A percentile compares a stretch with the other conserved stretches of the same genome.
Conservation (phyloP, 371 early-diverging fungal species). For the Paraphysoderma sedebokerense region DNA sequence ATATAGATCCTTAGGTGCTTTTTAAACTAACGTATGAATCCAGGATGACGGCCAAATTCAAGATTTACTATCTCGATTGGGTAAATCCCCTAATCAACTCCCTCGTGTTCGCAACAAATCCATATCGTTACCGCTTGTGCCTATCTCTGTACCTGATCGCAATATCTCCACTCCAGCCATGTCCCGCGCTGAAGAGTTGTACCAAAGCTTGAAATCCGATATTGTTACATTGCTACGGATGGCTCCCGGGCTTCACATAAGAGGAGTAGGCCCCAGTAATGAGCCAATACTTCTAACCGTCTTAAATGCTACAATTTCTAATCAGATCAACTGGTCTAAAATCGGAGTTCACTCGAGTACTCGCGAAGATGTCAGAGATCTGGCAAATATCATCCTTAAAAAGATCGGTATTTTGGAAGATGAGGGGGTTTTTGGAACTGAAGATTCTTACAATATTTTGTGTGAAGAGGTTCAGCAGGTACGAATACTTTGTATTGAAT, state of each 20-base stretch:
- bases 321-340: background rate
- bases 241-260: conserved; percentile 13
- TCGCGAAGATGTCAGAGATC: conserved; percentile 56
- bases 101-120: conserved; percentile 70
- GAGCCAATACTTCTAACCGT: background rate
- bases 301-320: background rate
- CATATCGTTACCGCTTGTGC: conserved; percentile 64
- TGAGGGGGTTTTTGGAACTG: conserved; percentile 47
- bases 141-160: conserved; percentile 74
- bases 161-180: conserved; percentile 49
- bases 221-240: conserved; percentile 78
- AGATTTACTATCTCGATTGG: conserved; percentile 57
- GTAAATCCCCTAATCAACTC: conserved; percentile 43
- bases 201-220: conserved; percentile 85
- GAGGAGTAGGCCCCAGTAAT: too few relatives aligned
- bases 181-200: conserved; percentile 79
- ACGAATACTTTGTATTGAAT: background rate
- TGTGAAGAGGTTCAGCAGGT: conserved; percentile 63
- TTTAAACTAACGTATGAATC: background rate
- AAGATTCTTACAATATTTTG: conserved; percentile 60
- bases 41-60: conserved; percentile 60
- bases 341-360: background rate
- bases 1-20: background rate
- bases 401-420: conserved; percentile 75
- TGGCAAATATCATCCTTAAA: conserved; percentile 37